Conservation (phyloP, 2,329 filamentous ascomycete species). For the Teratosphaeria nubilosa region DNA sequence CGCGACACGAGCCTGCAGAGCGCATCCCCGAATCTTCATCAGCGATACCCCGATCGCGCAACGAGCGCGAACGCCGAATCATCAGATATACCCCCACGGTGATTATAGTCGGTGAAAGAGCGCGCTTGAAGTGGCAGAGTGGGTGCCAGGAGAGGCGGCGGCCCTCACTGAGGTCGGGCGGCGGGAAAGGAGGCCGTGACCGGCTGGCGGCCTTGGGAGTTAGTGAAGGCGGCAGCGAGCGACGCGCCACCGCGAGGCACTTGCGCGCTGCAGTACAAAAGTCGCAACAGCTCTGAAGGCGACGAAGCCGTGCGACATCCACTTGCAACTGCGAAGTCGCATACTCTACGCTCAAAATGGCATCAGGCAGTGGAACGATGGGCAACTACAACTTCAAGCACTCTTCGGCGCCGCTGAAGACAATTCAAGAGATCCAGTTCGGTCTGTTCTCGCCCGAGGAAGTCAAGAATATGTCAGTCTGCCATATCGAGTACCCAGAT, state of each 20-base stretch:
- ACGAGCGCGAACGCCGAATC: constrained; percentile 12
- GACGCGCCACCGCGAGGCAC: neutral
- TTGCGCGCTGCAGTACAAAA: neutral
- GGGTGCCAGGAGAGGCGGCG: constrained; percentile 14
- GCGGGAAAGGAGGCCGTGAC: constrained; percentile 15
- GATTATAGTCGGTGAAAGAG: neutral
- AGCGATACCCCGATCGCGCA: constrained; percentile 11
- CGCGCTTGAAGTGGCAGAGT: constrained; percentile 8
- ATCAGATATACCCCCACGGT: constrained; percentile 4
- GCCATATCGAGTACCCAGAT: constrained; percentile 94
- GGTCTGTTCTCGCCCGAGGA: constrained; percentile 95
- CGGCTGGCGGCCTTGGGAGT: constrained; percentile 14
- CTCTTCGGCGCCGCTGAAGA: constrained; percentile 92
- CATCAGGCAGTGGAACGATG: constrained; percentile 29
- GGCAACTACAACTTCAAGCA: constrained; percentile 73
- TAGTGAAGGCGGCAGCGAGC: constrained; percentile 1
- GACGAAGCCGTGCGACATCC: constrained; percentile 7
- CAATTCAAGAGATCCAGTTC: constrained; percentile 98
- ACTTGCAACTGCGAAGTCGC: neutral
- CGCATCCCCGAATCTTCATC: constrained; percentile 4
- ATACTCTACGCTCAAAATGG: constrained; percentile 54
- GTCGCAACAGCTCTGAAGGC: neutral
- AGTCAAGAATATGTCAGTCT: constrained; percentile 98
- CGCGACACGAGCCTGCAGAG: constrained; percentile 14
- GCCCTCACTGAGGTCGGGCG: constrained; percentile 22